Evolutionary conservation across 371 early-diverging fungal genomes (phyloP).

Genomic region (Mortierella sp.): DNA sequence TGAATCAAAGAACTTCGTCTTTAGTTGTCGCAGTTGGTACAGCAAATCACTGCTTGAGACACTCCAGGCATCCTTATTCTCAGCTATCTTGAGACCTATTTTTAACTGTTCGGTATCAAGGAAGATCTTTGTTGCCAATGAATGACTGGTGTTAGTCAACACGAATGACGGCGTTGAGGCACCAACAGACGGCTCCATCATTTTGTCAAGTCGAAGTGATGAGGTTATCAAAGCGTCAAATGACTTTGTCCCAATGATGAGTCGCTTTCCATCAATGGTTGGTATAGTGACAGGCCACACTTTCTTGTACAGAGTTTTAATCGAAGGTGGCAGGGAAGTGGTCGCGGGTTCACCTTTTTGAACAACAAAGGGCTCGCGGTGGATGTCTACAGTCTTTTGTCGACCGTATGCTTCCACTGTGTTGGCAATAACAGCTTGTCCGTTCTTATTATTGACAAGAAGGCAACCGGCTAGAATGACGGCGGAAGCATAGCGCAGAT

Average conservation of each 20-base stretch:
- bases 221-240: conserved; percentile 41
- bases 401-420: conserved; percentile 48
- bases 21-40: conserved; percentile 9
- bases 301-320: conserved; percentile 30
- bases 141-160: background rate
- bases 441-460: conserved; percentile 22
- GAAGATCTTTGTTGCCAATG: conserved; percentile 4
- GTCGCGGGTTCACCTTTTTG: background rate
- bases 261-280: conserved; percentile 25
- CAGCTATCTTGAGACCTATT: background rate
- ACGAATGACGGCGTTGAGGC: conserved; percentile 11
- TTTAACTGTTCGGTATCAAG: conserved; percentile 9
- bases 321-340: conserved; percentile 25
- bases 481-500: conserved; percentile 32
- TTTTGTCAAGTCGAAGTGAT: conserved; percentile 9
- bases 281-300: conserved; percentile 37
- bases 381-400: conserved; percentile 8
- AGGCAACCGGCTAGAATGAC: conserved; percentile 18
- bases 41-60: background rate
- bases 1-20: conserved; percentile 8
- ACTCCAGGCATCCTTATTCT: background rate
- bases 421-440: conserved; percentile 28
- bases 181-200: conserved; percentile 4
- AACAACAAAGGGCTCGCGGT: background rate
- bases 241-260: conserved; percentile 35